Evolutionary conservation across 306 rosid species (phyloP).

Genomic region (Vigna angularis): DNA sequence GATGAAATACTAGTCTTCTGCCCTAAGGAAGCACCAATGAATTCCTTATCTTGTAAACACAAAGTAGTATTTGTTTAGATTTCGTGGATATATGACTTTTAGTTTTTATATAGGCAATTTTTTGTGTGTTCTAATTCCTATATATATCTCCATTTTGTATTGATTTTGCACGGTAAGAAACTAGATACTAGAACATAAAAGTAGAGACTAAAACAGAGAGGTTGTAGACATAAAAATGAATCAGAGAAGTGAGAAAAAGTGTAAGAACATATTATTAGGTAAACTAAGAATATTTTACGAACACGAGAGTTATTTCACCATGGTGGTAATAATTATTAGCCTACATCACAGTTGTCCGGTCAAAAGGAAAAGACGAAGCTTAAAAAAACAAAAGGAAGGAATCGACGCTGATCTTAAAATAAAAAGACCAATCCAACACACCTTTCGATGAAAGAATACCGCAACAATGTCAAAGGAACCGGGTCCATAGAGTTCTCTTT

Average conservation of each 20-base stretch:
- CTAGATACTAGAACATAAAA: no score
- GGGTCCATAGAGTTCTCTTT: background rate
- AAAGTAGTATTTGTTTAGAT: no score
- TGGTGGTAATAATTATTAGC: slow-evolving; percentile 8
- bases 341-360: slow-evolving; percentile 20
- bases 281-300: background rate
- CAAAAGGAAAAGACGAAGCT: slow-evolving; percentile 41
- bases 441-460: slow-evolving; percentile 44
- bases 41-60: no score
- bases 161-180: no score
- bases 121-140: no score
- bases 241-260: no score
- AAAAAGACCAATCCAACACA: slow-evolving; percentile 27
- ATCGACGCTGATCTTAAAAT: slow-evolving; percentile 40
- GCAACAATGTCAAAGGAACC: background rate
- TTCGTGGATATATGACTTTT: no score
- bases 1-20: background rate
- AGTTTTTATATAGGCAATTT: no score
- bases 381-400: slow-evolving; percentile 42
- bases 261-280: background rate
- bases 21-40: no score
- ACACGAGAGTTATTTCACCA: background rate
- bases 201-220: no score
- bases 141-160: no score
- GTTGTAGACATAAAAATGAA: no score